phyloP scores from a whole-genome alignment of 2,329 filamentous ascomycete genomes.

The Chrysoporthe cubensis region DNA sequence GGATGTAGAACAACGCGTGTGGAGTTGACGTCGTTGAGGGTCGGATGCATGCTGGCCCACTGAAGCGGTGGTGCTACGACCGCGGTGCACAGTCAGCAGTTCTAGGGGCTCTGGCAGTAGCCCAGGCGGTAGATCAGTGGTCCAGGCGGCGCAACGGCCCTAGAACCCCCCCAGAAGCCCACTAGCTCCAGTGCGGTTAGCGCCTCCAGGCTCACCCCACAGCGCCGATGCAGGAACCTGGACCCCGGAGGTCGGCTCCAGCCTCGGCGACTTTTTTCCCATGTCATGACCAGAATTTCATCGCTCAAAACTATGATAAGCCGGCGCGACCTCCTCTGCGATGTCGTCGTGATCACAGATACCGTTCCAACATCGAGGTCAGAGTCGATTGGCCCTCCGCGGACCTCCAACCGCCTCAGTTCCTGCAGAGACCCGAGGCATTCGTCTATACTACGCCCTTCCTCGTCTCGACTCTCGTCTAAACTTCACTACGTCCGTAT shows the following conservation, averaged over 20 bases:
- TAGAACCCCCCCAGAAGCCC: neutral
- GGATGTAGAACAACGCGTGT: too few species aligned
- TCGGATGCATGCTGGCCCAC: too few species aligned
- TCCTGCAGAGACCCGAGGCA: neutral
- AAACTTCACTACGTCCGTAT: neutral
- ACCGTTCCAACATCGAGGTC: neutral
- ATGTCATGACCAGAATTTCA: neutral
- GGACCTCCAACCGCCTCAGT: neutral
- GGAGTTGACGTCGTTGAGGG: too few species aligned
- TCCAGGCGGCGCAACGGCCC: too few species aligned
- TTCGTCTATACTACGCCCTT: too few species aligned
- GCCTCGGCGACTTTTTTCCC: slow-evolving; percentile 16
- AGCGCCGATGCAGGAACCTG: slow-evolving; percentile 23
- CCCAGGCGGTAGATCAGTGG: too few species aligned
- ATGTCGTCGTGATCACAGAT: neutral
- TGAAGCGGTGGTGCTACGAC: too few species aligned
- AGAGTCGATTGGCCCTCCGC: neutral
- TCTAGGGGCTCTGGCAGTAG: too few species aligned
- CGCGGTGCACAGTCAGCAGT: neutral
- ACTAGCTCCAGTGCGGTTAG: neutral
- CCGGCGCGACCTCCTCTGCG: neutral
- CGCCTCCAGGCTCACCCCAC: neutral
- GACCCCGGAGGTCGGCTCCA: slow-evolving; percentile 10
- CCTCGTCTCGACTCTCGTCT: neutral
- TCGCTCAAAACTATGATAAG: neutral